Base-by-base conservation (phyloP, 1,139 yeast species). In the Taphrina betulina region DNA sequence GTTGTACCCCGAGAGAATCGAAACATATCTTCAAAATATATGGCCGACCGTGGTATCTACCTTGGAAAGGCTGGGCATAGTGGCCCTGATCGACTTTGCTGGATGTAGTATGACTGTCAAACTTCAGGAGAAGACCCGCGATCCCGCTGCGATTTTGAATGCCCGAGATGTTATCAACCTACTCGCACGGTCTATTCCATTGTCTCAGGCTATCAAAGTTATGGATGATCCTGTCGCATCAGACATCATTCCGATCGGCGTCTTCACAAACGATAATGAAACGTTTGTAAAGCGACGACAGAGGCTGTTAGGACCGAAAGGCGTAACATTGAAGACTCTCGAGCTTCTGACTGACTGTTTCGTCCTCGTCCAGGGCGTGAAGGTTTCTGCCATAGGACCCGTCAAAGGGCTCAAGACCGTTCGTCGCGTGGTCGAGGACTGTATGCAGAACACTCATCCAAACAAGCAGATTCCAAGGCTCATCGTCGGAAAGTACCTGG, bases 71-170 rank as follows among this genome's bases (percentile, higher is more conserved):
- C 82, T 82, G 65, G 83, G 85, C 60, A 77, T 92, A 54, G 83
- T 83, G 20, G 87, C 96, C 71, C 85, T 83, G 54, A 75, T 92
- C 62, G 89, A 92, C 71, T 74, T 92, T 63, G 95, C 94, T 17
- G 98, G 92, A 69, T 98, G 99, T 46, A 82, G 96, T 7, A 92
- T 92, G 97, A 83, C 95, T 0, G 98, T 92, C 20, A 87, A 83
- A 66, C 94, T 98, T 20, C 90, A 98, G 1, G 78, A 95, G 69
- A 92, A 92, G 70, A 90, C 98, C 0, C 92, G 72, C 70, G 99
- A 92, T 68, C 99, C 99, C 0, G 95, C 95, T 5, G 83, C 86
- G 58, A 88, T 92, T 65, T 77, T 92, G 65, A 92, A 90, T 67
- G 96, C 97, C 16, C 81, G 98, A 68, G 99, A 92, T 71, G 77